These are phyloP conservation scores for Xylariaceae sp. DNA, from an alignment of 2,329 filamentous ascomycete species.

Conservation along the genomic window DNA sequence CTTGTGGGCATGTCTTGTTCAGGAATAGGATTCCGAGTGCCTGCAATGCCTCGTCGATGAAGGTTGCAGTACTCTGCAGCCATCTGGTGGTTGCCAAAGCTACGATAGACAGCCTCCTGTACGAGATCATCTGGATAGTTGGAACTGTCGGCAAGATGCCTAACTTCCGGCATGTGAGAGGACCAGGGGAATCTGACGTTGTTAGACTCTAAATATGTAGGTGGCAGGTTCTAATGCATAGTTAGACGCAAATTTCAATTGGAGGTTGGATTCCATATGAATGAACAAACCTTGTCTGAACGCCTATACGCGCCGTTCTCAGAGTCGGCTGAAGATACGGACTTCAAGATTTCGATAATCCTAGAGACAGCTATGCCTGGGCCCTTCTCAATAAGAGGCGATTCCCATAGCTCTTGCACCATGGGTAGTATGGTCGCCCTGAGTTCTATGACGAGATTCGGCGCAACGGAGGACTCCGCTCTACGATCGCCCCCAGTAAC, in stretches of 20 bases:
- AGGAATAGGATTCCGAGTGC: conserved; percentile 63
- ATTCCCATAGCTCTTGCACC: conserved; percentile 77
- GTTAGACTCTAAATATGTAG: conserved; percentile 40
- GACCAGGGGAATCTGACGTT: conserved; percentile 45
- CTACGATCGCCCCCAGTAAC: conserved; percentile 39
- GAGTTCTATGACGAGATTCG: conserved; percentile 81
- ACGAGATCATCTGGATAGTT: conserved; percentile 51
- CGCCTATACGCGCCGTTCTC: conserved; percentile 62
- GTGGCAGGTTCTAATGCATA: conserved; percentile 25
- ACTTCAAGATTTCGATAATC: conserved; percentile 77
- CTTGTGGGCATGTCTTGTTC: conserved; percentile 42
- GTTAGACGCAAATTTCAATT: conserved; percentile 14
- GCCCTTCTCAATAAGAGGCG: conserved; percentile 74
- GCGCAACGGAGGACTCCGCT: conserved; percentile 41
- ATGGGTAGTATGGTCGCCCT: conserved; percentile 74
- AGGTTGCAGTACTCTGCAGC: conserved; percentile 72
- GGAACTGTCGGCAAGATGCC: conserved; percentile 32
- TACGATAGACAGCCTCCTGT: conserved; percentile 76
- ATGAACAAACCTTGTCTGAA: conserved; percentile 49
- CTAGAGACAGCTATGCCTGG: conserved; percentile 70
- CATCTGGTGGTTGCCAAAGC: conserved; percentile 57
- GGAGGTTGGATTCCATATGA: not conserved
- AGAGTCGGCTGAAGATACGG: conserved; percentile 69
- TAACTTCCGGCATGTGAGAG: conserved; percentile 28
- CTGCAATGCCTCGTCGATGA: conserved; percentile 51